Conservation (phyloP, 2,329 filamentous ascomycete species). For the Ophiocordyceps robertsii region DNA sequence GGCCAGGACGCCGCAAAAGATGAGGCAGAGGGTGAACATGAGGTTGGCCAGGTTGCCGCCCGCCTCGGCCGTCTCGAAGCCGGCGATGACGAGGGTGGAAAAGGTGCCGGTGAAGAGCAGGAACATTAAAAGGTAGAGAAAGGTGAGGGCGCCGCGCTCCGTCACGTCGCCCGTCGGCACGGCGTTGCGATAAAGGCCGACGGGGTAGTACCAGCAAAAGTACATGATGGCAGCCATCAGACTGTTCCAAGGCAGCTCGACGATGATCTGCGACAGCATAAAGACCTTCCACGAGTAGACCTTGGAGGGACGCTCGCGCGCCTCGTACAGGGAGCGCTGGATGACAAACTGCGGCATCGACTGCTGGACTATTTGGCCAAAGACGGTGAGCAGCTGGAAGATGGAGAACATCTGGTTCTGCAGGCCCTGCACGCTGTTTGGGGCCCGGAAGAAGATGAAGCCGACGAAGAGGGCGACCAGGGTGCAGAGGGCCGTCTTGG, state of each 20-base stretch:
- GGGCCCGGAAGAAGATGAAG: slow-evolving; percentile 64
- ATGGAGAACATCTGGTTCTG: slow-evolving; percentile 81
- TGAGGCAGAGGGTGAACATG: slow-evolving; percentile 57
- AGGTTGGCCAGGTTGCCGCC: slow-evolving; percentile 66
- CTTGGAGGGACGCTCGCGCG: slow-evolving; percentile 72
- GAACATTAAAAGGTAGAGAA: slow-evolving; percentile 63
- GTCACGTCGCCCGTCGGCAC: slow-evolving; percentile 42
- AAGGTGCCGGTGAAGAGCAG: slow-evolving; percentile 74
- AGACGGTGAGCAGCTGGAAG: slow-evolving; percentile 73
- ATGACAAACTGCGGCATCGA: slow-evolving; percentile 80
- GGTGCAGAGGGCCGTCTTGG: slow-evolving; percentile 57
- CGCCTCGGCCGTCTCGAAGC: slow-evolving; percentile 60
- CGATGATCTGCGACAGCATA: slow-evolving; percentile 69
- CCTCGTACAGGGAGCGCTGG: slow-evolving; percentile 71
- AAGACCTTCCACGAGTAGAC: slow-evolving; percentile 79
- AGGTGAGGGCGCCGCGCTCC: slow-evolving; percentile 66
- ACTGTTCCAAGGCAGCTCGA: slow-evolving; percentile 76
- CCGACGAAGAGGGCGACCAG: slow-evolving; percentile 63
- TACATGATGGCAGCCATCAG: slow-evolving; percentile 66
- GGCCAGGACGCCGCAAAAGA: slow-evolving; percentile 67
- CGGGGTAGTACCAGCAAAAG: slow-evolving; percentile 75
- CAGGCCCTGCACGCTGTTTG: slow-evolving; percentile 60
- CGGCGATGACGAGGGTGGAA: slow-evolving; percentile 63
- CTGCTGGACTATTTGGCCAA: slow-evolving; percentile 66
- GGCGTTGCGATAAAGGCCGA: slow-evolving; percentile 64